Conservation (phyloP, 768 basidiomycete genomes). For the Epithele typhae region DNA sequence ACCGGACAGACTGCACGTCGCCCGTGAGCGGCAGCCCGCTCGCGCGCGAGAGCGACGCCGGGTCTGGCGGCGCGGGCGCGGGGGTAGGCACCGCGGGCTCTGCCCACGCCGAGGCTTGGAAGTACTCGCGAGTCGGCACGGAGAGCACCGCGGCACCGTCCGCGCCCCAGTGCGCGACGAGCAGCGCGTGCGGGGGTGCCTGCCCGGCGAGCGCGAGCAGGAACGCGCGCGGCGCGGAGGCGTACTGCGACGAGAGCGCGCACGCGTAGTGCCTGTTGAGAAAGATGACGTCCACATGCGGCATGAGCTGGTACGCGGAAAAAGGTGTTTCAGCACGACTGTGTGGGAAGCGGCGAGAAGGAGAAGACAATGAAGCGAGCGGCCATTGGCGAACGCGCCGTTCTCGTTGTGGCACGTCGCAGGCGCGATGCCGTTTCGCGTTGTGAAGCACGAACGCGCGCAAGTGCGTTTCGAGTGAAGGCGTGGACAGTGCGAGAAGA, state of each 20-base stretch:
- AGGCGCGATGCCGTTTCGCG: no score
- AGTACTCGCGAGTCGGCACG: slow-evolving; percentile 80
- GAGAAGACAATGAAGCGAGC: not conserved
- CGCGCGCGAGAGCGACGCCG: not conserved
- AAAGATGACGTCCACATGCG: slow-evolving; percentile 81
- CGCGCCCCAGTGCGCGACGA: slow-evolving; percentile 78
- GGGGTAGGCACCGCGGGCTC: slow-evolving; percentile 29
- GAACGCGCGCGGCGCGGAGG: slow-evolving; percentile 68
- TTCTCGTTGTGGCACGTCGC: no score
- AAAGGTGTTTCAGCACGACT: not conserved
- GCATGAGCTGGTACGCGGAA: slow-evolving; percentile 65
- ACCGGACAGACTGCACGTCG: slow-evolving; percentile 45
- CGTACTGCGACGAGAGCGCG: slow-evolving; percentile 53
- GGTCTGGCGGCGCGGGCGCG: slow-evolving; percentile 19
- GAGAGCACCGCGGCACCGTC: slow-evolving; percentile 80
- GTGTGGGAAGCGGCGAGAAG: no score
- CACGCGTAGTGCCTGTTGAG: slow-evolving; percentile 70
- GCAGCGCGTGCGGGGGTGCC: slow-evolving; percentile 68
- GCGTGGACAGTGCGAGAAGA: no score
- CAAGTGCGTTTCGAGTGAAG: no score
- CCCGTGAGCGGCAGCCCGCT: not conserved
- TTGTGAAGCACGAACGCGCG: no score
- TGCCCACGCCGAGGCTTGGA: slow-evolving; percentile 81
- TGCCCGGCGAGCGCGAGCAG: slow-evolving; percentile 66
- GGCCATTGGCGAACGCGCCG: not conserved